Evolutionary conservation across 208 protist species (phyloP), one percentile per base, ranked within the genome.

Genomic region (Naegleria fowleri): DNA sequence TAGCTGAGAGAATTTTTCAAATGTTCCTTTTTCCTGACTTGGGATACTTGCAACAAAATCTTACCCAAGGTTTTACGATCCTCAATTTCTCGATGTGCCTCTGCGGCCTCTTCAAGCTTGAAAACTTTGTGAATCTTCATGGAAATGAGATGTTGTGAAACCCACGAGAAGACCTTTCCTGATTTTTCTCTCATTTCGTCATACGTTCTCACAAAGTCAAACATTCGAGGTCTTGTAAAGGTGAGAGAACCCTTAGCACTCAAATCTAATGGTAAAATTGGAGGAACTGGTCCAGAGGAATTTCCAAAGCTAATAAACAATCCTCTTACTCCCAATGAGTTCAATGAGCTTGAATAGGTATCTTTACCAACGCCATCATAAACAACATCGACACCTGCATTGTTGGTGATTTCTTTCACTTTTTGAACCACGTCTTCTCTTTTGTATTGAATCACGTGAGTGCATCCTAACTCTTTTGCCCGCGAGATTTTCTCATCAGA

Each of bases 261-360:
- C n/a, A 97, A 92, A 0, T 93, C 58, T 11, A 97, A 92, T 22
- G 95, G 95, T 36, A 94, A 86, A 38, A 97, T 91, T 16, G 95
- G 92, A 41, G 93, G 91, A 39, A 96, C 94, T 0, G 96, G 92
- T 40, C 97, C 97, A 88, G 96, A 97, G 29, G 97, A 96, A 92
- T 97, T 97, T 91, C 97, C 97, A 92, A 97, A 97, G 36, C 93
- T 94, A 91, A 97, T 96, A 85, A 98, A 93, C 92, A 94, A 95
- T 79, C 97, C 97, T 41, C 95, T 94, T 41, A 92, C 94, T 43
- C 94, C 92, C 58, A 98, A 93, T 55, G 94, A 93, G 15, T 93
- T 93, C 1, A 98, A 92, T 52, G 93, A 94, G 75, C 94, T 94
- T 59, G 94, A 86, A 92, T 96, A 97, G 29, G 96, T 98, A 2